Base-by-base conservation (phyloP, 1,284 basidiomycete species). In the Pyrrhoderma lamaoense region DNA sequence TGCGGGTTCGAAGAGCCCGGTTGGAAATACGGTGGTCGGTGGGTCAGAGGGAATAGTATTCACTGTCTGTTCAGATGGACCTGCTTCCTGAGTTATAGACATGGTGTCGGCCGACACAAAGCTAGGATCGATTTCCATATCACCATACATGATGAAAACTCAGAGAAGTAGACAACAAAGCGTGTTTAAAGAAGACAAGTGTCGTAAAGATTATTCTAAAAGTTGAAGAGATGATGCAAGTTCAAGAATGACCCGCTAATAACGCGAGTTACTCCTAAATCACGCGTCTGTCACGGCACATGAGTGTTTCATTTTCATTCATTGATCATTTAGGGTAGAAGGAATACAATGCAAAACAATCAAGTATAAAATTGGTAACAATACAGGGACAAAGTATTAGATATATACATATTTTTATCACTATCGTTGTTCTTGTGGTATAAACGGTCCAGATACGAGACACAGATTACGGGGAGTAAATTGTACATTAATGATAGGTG, bases 381-480 rank as follows among this genome's bases (percentile, higher is more conserved):
- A 14, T 42, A 39, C 46, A 42, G 37, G 39, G 49, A 25, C 52
- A 5, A 47, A 42, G 44, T 18, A 42, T 48, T 25, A n/a, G 3
- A 13, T 19, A 55, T 7, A 25, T 37, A 45, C 22, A 51, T 13
- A 16, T 14, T 23, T 19, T 31, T 25, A 40, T 1, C 7, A 19
- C 45, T 48, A 84, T 66, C 82, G 73, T 49, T 69, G 65, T 50
- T 83, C 82, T 2, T 76, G 70, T 22, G 77, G 67, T 42, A 78
- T 67, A 62, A 79, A 82, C 25, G 72, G 71, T 19, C 95, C 95
- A 8, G 89, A 88, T 18, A 89, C 90, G 55, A 99, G 71, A 66
- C 93, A 95, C 36, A 99, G 74, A 67, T 99, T 99, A 23, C 95
- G 79, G 19, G 92, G 82, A 7, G 95, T 98, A 62, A 98, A 95